Percentiles rank a stretch among this genome's conserved stretches.
These are phyloP conservation scores for Gaertneriomyces sp. DNA, from an alignment of 192 early-diverging fungal species.

Conservation along the genomic window DNA sequence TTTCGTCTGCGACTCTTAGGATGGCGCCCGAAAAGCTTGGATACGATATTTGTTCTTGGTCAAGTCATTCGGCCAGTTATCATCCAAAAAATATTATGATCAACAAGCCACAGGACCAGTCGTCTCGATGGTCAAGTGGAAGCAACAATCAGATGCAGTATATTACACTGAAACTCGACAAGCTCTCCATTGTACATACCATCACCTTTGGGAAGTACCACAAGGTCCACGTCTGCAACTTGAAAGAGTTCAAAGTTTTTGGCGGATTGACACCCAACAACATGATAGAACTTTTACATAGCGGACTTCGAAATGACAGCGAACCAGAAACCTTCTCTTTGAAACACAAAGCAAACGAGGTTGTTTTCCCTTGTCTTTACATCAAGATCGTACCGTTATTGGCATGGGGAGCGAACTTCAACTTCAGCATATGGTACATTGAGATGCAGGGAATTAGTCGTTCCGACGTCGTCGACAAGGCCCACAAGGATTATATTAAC, in stretches of 20 bases:
- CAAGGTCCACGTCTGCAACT: constrained; percentile 89
- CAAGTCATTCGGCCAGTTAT: constrained; percentile 79
- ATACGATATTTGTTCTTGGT: constrained; percentile 55
- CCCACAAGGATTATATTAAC: constrained; percentile 58
- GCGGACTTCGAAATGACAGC: constrained; percentile 56
- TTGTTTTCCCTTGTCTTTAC: constrained; percentile 85
- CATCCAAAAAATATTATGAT: constrained; percentile 78
- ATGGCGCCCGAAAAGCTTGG: constrained; percentile 26
- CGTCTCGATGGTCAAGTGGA: constrained; percentile 85
- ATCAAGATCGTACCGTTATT: constrained; percentile 90
- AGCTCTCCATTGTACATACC: constrained; percentile 74
- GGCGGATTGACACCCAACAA: constrained; percentile 78
- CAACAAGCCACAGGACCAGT: constrained; percentile 83
- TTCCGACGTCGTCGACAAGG: constrained; percentile 62
- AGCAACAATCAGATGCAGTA: constrained; percentile 88
- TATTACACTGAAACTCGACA: constrained; percentile 84
- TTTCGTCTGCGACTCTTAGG: neutral
- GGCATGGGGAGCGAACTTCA: constrained; percentile 90
- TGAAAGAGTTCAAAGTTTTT: constrained; percentile 94
- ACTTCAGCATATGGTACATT: constrained; percentile 93
- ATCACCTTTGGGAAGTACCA: constrained; percentile 97
- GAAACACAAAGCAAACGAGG: constrained; percentile 66
- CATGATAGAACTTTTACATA: constrained; percentile 81
- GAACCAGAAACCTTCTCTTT: constrained; percentile 85
- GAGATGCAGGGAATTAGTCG: constrained; percentile 79